Evolutionary conservation across 257 asterid genomes (phyloP).

Genomic region (Pogostemon cablin): DNA sequence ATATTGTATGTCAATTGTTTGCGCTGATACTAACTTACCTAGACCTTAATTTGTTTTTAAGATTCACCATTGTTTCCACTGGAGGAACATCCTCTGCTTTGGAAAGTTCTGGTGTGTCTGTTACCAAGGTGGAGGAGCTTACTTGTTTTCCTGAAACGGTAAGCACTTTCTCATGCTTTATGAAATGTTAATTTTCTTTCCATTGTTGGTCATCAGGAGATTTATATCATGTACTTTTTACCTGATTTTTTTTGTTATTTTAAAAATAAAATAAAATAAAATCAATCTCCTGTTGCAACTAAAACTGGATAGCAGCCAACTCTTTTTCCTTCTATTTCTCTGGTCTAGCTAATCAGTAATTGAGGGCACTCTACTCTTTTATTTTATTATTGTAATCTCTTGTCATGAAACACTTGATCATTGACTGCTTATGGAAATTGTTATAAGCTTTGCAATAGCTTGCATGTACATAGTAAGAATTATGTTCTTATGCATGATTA

Average conservation of each 20-base stretch:
- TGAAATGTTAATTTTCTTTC: background rate
- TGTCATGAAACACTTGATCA: background rate
- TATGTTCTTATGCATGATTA: no score
- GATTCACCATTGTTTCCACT: slow-evolving; percentile 90
- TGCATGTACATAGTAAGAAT: background rate
- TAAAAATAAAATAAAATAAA: background rate
- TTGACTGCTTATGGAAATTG: background rate
- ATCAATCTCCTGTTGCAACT: slow-evolving; percentile 7
- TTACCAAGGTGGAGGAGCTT: slow-evolving; percentile 93
- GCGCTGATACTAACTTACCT: background rate
- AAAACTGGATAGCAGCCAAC: slow-evolving; percentile 8
- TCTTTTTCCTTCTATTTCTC: slow-evolving; percentile 2
- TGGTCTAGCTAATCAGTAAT: background rate
- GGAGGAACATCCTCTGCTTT: slow-evolving; percentile 96
- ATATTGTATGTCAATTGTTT: background rate
- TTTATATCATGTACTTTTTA: background rate
- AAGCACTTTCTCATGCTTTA: slow-evolving; percentile 26
- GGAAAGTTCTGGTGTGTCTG: slow-evolving; percentile 74
- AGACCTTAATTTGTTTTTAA: slow-evolving; percentile 24
- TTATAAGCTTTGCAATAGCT: background rate
- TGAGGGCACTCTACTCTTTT: slow-evolving; percentile 6
- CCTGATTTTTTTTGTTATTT: background rate
- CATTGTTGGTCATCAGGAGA: background rate
- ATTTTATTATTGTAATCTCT: background rate
- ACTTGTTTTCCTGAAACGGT: slow-evolving; percentile 96